phyloP scores from a whole-genome alignment of 805 yeast species.

The Zygosaccharomyces lentus region DNA sequence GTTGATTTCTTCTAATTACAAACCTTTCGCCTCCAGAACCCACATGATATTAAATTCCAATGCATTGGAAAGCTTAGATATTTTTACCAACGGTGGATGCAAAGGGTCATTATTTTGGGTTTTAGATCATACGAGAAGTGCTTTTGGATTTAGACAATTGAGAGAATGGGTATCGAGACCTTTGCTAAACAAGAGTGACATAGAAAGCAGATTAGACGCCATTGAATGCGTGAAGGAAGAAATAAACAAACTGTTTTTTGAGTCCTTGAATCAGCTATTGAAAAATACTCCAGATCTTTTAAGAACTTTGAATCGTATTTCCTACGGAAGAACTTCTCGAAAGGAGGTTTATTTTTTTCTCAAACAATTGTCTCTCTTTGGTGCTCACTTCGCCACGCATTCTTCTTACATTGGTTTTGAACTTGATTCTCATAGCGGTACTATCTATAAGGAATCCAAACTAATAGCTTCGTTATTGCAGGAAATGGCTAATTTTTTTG shows the following conservation, averaged over 20 bases:
- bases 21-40: slow-evolving; percentile 40
- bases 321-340: slow-evolving; percentile 55
- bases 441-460: slow-evolving; percentile 24
- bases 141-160: slow-evolving; percentile 66
- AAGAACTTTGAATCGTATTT: slow-evolving; percentile 51
- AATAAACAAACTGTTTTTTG: slow-evolving; percentile 39
- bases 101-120: slow-evolving; percentile 77
- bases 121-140: slow-evolving; percentile 73
- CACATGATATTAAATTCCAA: slow-evolving; percentile 58
- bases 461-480: slow-evolving; percentile 39
- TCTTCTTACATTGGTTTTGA: slow-evolving; percentile 29
- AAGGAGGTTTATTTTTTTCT: slow-evolving; percentile 57
- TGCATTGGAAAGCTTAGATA: slow-evolving; percentile 68
- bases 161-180: slow-evolving; percentile 76
- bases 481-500: slow-evolving; percentile 36
- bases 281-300: slow-evolving; percentile 53
- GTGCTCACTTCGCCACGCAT: slow-evolving; percentile 32
- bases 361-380: slow-evolving; percentile 40
- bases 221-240: slow-evolving; percentile 43
- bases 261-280: slow-evolving; percentile 34
- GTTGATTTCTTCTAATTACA: slow-evolving; percentile 46
- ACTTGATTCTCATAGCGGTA: slow-evolving; percentile 20
- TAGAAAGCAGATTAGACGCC: slow-evolving; percentile 62
- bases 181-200: slow-evolving; percentile 47
- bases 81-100: slow-evolving; percentile 56